Conservation (phyloP, 2,329 filamentous ascomycete species). For the Paecilomyces sp. region DNA sequence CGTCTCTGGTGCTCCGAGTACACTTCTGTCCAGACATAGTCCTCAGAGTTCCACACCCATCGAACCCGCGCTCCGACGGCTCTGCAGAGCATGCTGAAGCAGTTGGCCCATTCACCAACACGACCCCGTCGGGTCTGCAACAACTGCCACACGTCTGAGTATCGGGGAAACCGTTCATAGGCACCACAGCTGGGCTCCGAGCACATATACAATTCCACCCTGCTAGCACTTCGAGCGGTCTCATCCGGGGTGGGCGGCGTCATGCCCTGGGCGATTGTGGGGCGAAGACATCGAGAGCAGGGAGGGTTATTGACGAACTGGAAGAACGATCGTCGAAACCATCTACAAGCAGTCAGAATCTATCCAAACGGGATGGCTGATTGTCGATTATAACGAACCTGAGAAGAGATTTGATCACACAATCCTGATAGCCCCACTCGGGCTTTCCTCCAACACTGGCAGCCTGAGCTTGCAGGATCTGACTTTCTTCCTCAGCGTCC, state of each 20-base stretch:
- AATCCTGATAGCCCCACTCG: conserved; percentile 97
- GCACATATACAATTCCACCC: conserved; percentile 87
- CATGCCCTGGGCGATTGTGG: conserved; percentile 76
- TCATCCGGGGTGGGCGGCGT: conserved; percentile 83
- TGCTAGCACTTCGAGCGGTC: conserved; percentile 74
- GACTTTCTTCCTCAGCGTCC: conserved; percentile 88
- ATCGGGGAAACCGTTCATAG: conserved; percentile 86
- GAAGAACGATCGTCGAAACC: conserved; percentile 95
- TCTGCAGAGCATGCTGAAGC: conserved; percentile 96
- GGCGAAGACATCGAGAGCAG: conserved; percentile 72
- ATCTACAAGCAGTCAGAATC: conserved; percentile 45
- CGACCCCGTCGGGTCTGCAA: conserved; percentile 80
- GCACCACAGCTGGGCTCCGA: conserved; percentile 66
- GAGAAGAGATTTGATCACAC: conserved; percentile 80
- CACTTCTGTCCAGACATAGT: conserved; percentile 96
- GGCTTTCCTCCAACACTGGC: conserved; percentile 78
- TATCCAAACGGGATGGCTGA: conserved; percentile 8
- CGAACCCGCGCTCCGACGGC: conserved; percentile 84
- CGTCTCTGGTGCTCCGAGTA: conserved; percentile 67
- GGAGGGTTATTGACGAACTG: conserved; percentile 93
- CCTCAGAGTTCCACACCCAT: conserved; percentile 98
- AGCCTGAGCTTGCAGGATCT: conserved; percentile 80
- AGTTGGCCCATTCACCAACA: conserved; percentile 95
- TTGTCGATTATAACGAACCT: conserved; percentile 48
- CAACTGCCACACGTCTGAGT: conserved; percentile 89